Percentiles rank a stretch among this genome's conserved stretches.
Conservation (phyloP, 2,329 filamentous ascomycete genomes). For the Diplodia scrobiculata region DNA sequence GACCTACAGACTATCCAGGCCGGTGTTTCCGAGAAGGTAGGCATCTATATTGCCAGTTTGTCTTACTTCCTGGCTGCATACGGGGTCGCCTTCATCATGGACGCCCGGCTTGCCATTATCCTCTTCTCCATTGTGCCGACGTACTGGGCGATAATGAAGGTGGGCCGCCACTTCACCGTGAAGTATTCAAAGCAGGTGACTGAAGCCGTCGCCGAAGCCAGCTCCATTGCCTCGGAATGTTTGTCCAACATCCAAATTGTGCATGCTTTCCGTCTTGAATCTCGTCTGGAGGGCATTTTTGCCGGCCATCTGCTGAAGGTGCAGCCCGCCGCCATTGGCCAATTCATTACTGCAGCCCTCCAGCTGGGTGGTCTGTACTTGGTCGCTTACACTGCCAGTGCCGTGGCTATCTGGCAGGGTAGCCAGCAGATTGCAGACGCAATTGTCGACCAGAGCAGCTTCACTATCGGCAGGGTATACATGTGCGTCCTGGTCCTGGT, state of each 20-base stretch:
- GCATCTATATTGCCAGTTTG: slow-evolving; percentile 15
- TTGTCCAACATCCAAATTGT: slow-evolving; percentile 19
- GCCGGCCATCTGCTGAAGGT: slow-evolving; percentile 15
- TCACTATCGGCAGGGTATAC: slow-evolving; percentile 17
- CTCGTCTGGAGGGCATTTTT: slow-evolving; percentile 15
- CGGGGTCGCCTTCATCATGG: slow-evolving; percentile 22
- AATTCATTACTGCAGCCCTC: slow-evolving; percentile 12
- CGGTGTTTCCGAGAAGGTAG: slow-evolving; percentile 26
- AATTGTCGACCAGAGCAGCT: neutral
- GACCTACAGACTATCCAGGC: slow-evolving; percentile 25
- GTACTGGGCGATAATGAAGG: slow-evolving; percentile 61
- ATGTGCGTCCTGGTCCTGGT: slow-evolving; percentile 4
- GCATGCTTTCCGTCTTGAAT: slow-evolving; percentile 11
- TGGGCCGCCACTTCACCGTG: neutral
- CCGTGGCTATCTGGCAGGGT: slow-evolving; percentile 25
- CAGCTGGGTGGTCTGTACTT: slow-evolving; percentile 18
- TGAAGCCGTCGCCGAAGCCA: slow-evolving; percentile 18
- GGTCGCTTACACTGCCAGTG: slow-evolving; percentile 13
- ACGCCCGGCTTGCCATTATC: slow-evolving; percentile 8
- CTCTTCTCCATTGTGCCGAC: slow-evolving; percentile 62
- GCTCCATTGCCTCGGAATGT: slow-evolving; percentile 17
- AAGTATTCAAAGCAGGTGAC: slow-evolving; percentile 14
- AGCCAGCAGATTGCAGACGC: slow-evolving; percentile 19
- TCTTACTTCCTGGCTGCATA: slow-evolving; percentile 21
- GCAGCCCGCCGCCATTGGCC: slow-evolving; percentile 16